Percentiles rank a stretch among this genome's conserved stretches.
Evolutionary conservation across 2,329 filamentous ascomycete genomes (phyloP).

Genomic region (Curvularia verruculosa): DNA sequence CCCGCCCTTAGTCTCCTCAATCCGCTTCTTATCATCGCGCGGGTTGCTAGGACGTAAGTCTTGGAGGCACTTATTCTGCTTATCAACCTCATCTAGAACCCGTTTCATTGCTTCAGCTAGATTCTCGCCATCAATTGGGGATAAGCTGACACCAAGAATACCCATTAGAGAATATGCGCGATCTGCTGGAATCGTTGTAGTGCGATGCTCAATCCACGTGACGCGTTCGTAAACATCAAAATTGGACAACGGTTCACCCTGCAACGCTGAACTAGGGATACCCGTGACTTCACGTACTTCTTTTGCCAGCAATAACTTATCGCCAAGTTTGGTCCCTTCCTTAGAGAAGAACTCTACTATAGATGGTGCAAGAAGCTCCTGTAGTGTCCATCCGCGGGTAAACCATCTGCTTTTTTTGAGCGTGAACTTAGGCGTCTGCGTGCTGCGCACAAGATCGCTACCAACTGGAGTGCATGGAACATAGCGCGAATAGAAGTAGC

Average conservation of each 20-base stretch:
- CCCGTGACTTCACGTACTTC: conserved; percentile 11
- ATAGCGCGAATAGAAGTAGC: background rate
- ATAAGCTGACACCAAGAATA: conserved; percentile 14
- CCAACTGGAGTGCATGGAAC: background rate
- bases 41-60: conserved; percentile 17
- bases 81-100: conserved; percentile 17
- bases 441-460: conserved; percentile 4
- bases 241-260: background rate
- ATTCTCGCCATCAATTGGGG: background rate
- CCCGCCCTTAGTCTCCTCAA: background rate
- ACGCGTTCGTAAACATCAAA: conserved; percentile 17
- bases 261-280: conserved; percentile 9
- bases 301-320: conserved; percentile 1
- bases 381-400: conserved; percentile 1
- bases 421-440: background rate
- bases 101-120: too few relatives aligned
- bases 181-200: too few relatives aligned
- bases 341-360: conserved; percentile 23
- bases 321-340: conserved; percentile 15
- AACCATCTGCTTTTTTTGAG: conserved; percentile 1
- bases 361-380: conserved; percentile 21
- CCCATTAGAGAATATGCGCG: conserved; percentile 10
- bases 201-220: too few relatives aligned
- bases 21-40: conserved; percentile 7
- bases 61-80: conserved; percentile 10